Conservation (phyloP, 1,139 yeast genomes). For the Diutina rugosa region DNA sequence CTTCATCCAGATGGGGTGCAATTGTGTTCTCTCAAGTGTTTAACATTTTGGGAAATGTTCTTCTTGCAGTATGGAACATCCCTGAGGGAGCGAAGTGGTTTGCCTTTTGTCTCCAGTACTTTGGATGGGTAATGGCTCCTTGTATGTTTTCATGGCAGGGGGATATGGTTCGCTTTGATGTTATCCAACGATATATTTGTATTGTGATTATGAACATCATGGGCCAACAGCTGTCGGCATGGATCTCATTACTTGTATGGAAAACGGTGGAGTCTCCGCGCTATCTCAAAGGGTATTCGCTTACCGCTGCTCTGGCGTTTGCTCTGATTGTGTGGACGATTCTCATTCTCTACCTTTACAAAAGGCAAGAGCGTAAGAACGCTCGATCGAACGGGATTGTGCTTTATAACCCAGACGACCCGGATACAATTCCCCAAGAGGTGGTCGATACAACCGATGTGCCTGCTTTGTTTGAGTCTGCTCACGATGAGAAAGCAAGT, state of each 20-base stretch:
- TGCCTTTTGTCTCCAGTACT: slow-evolving; percentile 16
- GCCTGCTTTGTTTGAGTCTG: too few species aligned
- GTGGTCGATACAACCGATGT: background rate
- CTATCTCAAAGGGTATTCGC: slow-evolving; percentile 9
- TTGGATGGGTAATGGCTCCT: slow-evolving; percentile 39
- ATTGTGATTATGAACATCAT: slow-evolving; percentile 11
- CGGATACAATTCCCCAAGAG: slow-evolving; percentile 3
- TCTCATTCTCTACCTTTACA: slow-evolving; percentile 42
- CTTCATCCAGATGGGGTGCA: background rate
- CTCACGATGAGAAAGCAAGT: too few species aligned
- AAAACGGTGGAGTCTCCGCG: slow-evolving; percentile 11
- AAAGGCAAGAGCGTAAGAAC: slow-evolving; percentile 37
- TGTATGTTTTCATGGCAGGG: slow-evolving; percentile 33
- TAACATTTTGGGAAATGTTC: slow-evolving; percentile 17
- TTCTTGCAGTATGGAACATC: slow-evolving; percentile 9
- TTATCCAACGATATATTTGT: slow-evolving; percentile 19
- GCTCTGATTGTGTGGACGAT: background rate
- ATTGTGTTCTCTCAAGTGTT: slow-evolving; percentile 7
- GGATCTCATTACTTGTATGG: slow-evolving; percentile 12
- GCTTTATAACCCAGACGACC: slow-evolving; percentile 24
- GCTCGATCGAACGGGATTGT: slow-evolving; percentile 43
- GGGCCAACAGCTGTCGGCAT: slow-evolving; percentile 10
- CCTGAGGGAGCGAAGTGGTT: slow-evolving; percentile 9
- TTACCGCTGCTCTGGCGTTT: slow-evolving; percentile 4
- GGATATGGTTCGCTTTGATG: slow-evolving; percentile 31